phyloP scores from a whole-genome alignment of 2,329 filamentous ascomycete genomes.

The Fusarium sp. region DNA sequence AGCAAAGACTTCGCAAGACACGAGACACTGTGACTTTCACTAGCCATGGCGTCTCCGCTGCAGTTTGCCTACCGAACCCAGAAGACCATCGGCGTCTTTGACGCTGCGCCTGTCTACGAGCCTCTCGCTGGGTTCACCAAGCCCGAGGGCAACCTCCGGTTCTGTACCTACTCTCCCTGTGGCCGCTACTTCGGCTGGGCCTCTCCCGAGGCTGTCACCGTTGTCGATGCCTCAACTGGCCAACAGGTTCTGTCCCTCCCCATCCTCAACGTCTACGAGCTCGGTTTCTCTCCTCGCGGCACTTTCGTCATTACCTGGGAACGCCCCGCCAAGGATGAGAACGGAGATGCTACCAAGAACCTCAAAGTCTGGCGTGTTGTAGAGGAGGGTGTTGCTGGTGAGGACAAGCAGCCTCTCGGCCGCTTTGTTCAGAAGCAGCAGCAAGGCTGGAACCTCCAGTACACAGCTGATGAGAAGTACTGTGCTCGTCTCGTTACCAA shows the following conservation, averaged over 20 bases:
- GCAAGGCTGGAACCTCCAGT: constrained; percentile 97
- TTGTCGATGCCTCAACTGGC: constrained; percentile 86
- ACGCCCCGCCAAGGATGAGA: constrained; percentile 90
- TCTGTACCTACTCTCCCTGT: constrained; percentile 95
- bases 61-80: constrained; percentile 98
- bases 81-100: constrained; percentile 94
- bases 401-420: constrained; percentile 82
- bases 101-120: constrained; percentile 91
- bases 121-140: constrained; percentile 85
- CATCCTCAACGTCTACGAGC: constrained; percentile 89
- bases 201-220: constrained; percentile 86
- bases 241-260: constrained; percentile 81
- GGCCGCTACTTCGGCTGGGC: constrained; percentile 98
- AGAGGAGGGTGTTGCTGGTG: constrained; percentile 74
- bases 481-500: constrained; percentile 96
- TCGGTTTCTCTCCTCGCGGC: constrained; percentile 93
- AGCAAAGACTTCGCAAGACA: constrained; percentile 50
- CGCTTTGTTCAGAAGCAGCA: constrained; percentile 96
- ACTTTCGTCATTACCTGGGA: constrained; percentile 98
- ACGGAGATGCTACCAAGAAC: constrained; percentile 94
- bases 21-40: constrained; percentile 82
- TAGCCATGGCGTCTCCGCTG: constrained; percentile 93
- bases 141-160: constrained; percentile 94
- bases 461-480: constrained; percentile 92
- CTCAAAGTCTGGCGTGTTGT: constrained; percentile 95